Evolutionary conservation across 129 eudicot species (phyloP), one percentile per base, ranked within the genome.

Genomic region (Flaveria brownii): DNA sequence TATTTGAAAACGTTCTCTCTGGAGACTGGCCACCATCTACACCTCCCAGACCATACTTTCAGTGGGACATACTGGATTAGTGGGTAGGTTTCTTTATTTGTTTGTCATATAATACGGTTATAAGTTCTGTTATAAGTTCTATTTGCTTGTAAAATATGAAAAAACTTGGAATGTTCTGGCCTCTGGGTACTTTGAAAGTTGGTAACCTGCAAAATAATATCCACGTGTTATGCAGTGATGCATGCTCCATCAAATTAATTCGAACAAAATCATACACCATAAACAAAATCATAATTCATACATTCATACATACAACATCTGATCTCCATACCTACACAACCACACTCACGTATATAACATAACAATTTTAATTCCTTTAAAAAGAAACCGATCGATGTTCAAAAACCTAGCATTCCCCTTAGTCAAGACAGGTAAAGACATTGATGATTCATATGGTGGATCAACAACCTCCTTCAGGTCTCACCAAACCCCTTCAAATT

Each of bases 341-440:
- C 59, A 15, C 7, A 16, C 59, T 4, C 4, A 16, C 5, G 12
- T 10, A 30, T 15, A 30, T 16, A 17, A 26, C 28, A 26, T 61
- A 61, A 30, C 26, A 61, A 26, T 12, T 25, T 20, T 20, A 20
- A 20, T 20, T 61, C 17, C 42, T 61, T 61, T 30, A 25, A 60
- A 60, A 4, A 1, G 39, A 41, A 47, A 50, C 41, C 18, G 14
- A 23, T 47, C 2, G 0, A 62, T 52, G 78, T 65, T 10, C 25
- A 16, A 80, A 64, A 80, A 80, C 62, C 63, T 65, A 68, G 62
- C 62, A 79, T 73, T 74, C 52, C 42, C 68, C 10, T 74, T 80
- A 80, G 84, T 80, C 84, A 80, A 80, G 9, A 80, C 75, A 80
- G 84, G 84, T 80, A 39, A 68, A 74, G 80, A 74, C 80, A 80